These are phyloP conservation scores for Chimonanthus praecox DNA, from an alignment of 164 flowering plant species.

Conservation along the genomic window DNA sequence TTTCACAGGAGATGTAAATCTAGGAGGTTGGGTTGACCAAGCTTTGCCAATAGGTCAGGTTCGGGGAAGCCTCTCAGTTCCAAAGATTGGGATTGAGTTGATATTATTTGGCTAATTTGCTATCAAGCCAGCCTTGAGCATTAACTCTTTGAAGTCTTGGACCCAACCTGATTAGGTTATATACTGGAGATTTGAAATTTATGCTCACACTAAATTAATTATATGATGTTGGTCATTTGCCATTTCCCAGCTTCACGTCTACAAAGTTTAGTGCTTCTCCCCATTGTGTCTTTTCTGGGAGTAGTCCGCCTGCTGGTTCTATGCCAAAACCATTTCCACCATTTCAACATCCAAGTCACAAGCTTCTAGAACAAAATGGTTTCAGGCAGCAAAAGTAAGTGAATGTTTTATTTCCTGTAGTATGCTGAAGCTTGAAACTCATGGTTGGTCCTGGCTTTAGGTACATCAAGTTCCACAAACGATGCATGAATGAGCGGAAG, in stretches of 20 bases:
- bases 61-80: no score
- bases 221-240: no score
- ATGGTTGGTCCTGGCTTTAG: conserved; percentile 28
- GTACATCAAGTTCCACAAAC: conserved; percentile 79
- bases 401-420: background rate
- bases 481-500: conserved; percentile 80
- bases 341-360: conserved; percentile 98
- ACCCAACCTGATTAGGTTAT: no score
- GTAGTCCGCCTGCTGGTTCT: conserved; percentile 94
- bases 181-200: no score
- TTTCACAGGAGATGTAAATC: no score
- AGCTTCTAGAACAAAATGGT: conserved; percentile 89
- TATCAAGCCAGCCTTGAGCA: no score
- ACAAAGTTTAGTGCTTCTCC: conserved; percentile 79
- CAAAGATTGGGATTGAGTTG: no score
- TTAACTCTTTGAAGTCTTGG: no score
- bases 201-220: no score
- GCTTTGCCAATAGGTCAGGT: no score
- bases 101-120: no score
- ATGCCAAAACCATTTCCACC: conserved; percentile 85
- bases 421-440: background rate
- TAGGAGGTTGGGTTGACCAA: no score
- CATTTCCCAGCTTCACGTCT: conserved; percentile 45
- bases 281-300: conserved; percentile 53
- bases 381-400: conserved; percentile 90